Evolutionary conservation across 1,139 yeast species (phyloP), one percentile per base, ranked within the genome.

Genomic region (Diutina mesorugosa): DNA sequence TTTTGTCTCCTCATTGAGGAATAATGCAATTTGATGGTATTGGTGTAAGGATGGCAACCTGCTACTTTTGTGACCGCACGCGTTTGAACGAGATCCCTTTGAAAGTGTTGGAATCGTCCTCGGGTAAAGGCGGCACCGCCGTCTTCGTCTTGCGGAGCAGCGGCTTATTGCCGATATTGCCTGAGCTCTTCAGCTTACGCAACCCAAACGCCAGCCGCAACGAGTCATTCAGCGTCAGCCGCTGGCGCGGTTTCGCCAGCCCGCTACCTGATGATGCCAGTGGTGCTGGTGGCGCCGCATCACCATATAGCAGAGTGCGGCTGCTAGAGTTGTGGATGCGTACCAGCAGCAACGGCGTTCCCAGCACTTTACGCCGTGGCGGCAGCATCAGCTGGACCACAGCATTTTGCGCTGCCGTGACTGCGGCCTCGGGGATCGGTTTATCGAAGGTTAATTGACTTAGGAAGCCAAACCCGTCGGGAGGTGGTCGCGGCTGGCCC

Each of bases 301-400:
- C 26, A 2, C 18, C 18, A 6, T 30, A 47, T 2, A 30, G 6
- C 35, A 30, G 35, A 28, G 41, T 35, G 14, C 41, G 41, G 14
- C 41, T 35, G n/a, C 51, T 47, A 10, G 51, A 47, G 12, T 47
- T 47, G 21, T 28, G 29, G 21, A 47, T 47, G 21, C 51, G 35
- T 54, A 45, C 41, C 56, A 57, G 8, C 66, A 63, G 47, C 47
- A 21, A 28, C 56, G 47, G 52, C 55, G 45, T 26, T 48, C 45
- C 51, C 21, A n/a, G 35, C 18, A 12, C 21, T 9, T 30, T 30
- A 3, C 38, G 16, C n/a, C 51, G 35, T 3, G 41, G 41, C 26
- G n/a, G 18, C 12, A 38, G 51, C 51, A 47, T 30, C 21, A 30
- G 16, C 30, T 47, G 51, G 8, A 14, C 51, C 21, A 38, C 51